Evolutionary conservation across 352 stramenopile genomes (phyloP).

Genomic region (Phytophthora agathidicida): DNA sequence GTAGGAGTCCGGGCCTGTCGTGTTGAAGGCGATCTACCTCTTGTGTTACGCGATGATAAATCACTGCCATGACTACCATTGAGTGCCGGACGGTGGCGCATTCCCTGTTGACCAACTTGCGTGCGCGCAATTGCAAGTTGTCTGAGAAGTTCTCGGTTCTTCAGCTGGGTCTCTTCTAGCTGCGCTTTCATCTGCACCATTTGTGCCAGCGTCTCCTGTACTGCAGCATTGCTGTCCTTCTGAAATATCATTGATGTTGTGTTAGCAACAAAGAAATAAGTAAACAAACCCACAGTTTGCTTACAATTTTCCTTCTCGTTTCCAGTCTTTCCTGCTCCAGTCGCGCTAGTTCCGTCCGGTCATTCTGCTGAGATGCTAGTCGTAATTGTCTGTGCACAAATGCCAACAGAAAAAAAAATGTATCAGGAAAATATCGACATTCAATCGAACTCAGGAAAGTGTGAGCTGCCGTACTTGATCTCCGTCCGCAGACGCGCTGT

Average conservation of each 20-base stretch:
- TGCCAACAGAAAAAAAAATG: neutral
- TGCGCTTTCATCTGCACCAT: conserved; percentile 65
- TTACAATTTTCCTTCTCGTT: conserved; percentile 46
- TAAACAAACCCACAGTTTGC: neutral
- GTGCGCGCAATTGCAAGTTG: conserved; percentile 71
- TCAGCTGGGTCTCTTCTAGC: conserved; percentile 68
- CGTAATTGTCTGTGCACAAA: conserved; percentile 22
- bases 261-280: neutral
- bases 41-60: conserved; percentile 11
- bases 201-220: conserved; percentile 62
- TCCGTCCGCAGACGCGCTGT: conserved; percentile 52
- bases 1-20: conserved; percentile 4
- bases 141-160: conserved; percentile 77
- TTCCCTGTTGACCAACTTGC: conserved; percentile 33
- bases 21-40: conserved; percentile 13
- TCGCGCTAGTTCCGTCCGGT: conserved; percentile 11
- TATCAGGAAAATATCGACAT: too few relatives aligned
- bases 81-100: conserved; percentile 13
- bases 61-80: conserved; percentile 14
- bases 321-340: conserved; percentile 47
- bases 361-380: conserved; percentile 23
- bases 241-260: too few relatives aligned
- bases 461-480: conserved; percentile 49
- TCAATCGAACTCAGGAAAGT: neutral
- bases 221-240: conserved; percentile 56